Base-by-base conservation (phyloP, 768 basidiomycete genomes). In the Termitomyces sp. region DNA sequence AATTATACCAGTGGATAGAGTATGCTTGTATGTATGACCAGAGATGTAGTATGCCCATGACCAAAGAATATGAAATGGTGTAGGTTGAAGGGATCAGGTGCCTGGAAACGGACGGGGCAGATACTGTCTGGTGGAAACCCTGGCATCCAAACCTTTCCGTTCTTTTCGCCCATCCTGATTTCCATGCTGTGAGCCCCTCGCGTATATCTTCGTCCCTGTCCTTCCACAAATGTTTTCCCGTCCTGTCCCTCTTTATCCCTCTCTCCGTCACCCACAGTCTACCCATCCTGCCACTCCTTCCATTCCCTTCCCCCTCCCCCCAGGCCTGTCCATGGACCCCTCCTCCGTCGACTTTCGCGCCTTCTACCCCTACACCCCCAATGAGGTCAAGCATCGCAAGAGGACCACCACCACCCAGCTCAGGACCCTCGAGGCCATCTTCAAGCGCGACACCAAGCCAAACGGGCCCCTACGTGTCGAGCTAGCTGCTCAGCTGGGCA, bases 321-420 rank as follows among this genome's bases (percentile, higher is more conserved):
- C 57, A 66, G 69, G 60, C 53, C 64, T 63, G 49, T 65, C 66
- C 65, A 84, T 83, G 72, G 90, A 91, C 78, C 86, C 88, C 66
- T 76, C 84, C 66, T 76, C 84, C 54, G 86, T 88, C 73, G 89
- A 91, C 81, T 89, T 90, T 71, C 86, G 89, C 69, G 87, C 90
- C 45, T 92, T 93, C 78, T 92, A 89, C 67, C 88, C 90, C n/a
- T 94, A 91, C 76, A 86, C 88, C 55, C 92, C 92, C 59, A 92
- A 92, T 76, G 90, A 96, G 78, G 92, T 97, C 77, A 96, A 96
- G 78, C 95, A 96, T 69, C 81, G 95, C 62, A 91, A 94, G 68
- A 81, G 96, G 56, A 98, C 96, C 0, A 92, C 94, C 35, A 85
- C 87, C 38, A 79, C 85, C 20, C 96, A 98, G 78, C 88, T 97